Evolutionary conservation across 306 rosid species (phyloP).

Genomic region (Oemleria cerasiformis): DNA sequence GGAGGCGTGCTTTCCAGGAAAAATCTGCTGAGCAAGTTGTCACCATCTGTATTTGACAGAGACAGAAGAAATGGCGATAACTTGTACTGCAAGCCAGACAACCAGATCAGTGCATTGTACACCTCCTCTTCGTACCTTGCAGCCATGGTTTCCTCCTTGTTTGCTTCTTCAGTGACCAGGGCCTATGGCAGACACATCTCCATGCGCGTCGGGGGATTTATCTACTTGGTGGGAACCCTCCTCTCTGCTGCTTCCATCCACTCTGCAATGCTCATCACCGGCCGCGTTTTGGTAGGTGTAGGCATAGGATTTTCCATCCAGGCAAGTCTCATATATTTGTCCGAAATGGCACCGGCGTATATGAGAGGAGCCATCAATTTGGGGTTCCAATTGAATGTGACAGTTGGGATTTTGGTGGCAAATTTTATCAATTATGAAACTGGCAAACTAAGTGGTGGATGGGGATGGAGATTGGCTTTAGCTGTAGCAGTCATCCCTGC

Average conservation of each 20-base stretch:
- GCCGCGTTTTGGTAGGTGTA: conserved; percentile 35
- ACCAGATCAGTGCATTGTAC: conserved; percentile 25
- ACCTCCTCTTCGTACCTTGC: conserved; percentile 49
- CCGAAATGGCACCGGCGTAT: conserved; percentile 48
- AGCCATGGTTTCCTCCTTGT: conserved; percentile 36
- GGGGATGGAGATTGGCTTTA: conserved; percentile 44
- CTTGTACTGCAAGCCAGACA: conserved; percentile 34
- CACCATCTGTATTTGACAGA: conserved; percentile 19
- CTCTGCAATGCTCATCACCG: conserved; percentile 27
- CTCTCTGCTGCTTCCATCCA: conserved; percentile 20
- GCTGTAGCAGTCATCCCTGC: conserved; percentile 44
- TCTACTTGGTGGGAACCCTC: conserved; percentile 33
- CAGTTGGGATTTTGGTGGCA: conserved; percentile 40
- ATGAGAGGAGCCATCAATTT: conserved; percentile 47
- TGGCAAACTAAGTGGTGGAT: conserved; percentile 25
- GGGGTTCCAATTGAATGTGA: conserved; percentile 40
- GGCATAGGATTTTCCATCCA: conserved; percentile 42
- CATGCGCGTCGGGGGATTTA: conserved; percentile 29
- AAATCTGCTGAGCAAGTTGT: conserved; percentile 25
- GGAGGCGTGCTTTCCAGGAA: conserved; percentile 50
- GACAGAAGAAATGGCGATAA: neutral
- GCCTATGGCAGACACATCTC: conserved; percentile 33
- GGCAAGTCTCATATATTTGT: conserved; percentile 41
- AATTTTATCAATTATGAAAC: conserved; percentile 40
- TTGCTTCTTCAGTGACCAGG: conserved; percentile 40